Conservation (phyloP, 164 flowering plant genomes). For the Vitis amurensis region DNA sequence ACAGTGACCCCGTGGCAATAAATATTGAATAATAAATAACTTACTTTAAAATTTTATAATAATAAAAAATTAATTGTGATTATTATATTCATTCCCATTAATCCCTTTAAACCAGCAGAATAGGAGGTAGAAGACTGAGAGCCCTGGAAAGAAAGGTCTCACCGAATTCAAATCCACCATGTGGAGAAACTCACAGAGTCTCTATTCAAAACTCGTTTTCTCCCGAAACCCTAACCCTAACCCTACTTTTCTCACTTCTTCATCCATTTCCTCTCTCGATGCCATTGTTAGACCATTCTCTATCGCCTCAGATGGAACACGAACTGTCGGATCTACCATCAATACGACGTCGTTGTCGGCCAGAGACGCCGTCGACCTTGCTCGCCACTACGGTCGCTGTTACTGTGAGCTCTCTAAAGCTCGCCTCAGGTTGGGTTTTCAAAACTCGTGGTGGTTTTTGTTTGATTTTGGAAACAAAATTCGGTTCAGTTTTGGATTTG, state of each 20-base stretch:
- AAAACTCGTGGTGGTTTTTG: neutral
- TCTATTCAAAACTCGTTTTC: slow-evolving; percentile 34
- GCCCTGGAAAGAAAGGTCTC: too few species aligned
- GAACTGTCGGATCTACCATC: slow-evolving; percentile 21
- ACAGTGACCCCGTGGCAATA: too few species aligned
- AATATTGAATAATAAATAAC: too few species aligned
- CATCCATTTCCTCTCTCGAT: slow-evolving; percentile 13
- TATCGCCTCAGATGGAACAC: slow-evolving; percentile 18
- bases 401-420: slow-evolving; percentile 92
- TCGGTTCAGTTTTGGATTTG: neutral
- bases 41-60: too few species aligned
- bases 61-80: too few species aligned
- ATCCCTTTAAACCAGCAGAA: too few species aligned
- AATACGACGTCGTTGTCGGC: slow-evolving; percentile 10
- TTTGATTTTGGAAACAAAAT: neutral
- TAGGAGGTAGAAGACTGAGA: too few species aligned
- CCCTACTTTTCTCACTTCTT: neutral
- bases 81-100: too few species aligned
- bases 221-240: neutral
- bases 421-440: slow-evolving; percentile 53
- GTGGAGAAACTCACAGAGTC: slow-evolving; percentile 44
- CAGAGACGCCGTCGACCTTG: slow-evolving; percentile 25
- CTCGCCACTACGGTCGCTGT: slow-evolving; percentile 65
- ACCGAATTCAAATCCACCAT: slow-evolving; percentile 12
- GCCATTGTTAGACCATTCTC: neutral